Conservation (phyloP, 2,329 filamentous ascomycete species). For the Diaporthe sp. region DNA sequence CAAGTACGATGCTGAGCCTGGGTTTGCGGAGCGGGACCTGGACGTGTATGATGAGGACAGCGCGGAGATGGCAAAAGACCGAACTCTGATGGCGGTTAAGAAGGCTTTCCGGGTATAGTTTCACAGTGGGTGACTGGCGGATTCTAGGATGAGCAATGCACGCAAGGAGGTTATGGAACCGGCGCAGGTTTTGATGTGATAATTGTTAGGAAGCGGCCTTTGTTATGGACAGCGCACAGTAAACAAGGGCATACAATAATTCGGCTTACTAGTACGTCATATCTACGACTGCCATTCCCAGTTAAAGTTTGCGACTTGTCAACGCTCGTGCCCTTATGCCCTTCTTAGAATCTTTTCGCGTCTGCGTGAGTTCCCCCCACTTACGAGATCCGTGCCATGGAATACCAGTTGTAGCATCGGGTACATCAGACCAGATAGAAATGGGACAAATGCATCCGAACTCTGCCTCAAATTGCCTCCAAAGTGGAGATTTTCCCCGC, state of each 20-base stretch:
- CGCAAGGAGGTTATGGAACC: neutral
- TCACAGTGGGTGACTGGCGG: conserved; percentile 40
- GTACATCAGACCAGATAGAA: neutral
- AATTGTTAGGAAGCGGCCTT: neutral
- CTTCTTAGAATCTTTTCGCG: neutral
- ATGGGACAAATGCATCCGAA: conserved; percentile 20
- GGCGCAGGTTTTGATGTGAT: neutral
- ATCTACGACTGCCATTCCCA: no score
- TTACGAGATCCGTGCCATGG: neutral
- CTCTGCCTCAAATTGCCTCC: neutral
- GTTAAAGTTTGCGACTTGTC: neutral
- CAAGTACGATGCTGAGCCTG: conserved; percentile 63
- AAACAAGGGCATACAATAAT: neutral
- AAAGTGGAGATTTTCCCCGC: conserved; percentile 25
- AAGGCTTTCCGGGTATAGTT: conserved; percentile 67
- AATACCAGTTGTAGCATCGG: neutral
- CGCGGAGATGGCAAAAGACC: conserved; percentile 76
- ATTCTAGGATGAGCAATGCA: conserved; percentile 37
- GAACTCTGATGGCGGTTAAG: conserved; percentile 70
- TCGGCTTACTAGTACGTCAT: neutral
- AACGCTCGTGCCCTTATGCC: no score
- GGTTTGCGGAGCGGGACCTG: conserved; percentile 79
- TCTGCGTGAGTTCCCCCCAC: neutral
- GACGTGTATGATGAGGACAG: conserved; percentile 75
- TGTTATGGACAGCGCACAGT: no score